Evolutionary conservation across 1,139 yeast species (phyloP).

Genomic region (Williopsis jadinii): DNA sequence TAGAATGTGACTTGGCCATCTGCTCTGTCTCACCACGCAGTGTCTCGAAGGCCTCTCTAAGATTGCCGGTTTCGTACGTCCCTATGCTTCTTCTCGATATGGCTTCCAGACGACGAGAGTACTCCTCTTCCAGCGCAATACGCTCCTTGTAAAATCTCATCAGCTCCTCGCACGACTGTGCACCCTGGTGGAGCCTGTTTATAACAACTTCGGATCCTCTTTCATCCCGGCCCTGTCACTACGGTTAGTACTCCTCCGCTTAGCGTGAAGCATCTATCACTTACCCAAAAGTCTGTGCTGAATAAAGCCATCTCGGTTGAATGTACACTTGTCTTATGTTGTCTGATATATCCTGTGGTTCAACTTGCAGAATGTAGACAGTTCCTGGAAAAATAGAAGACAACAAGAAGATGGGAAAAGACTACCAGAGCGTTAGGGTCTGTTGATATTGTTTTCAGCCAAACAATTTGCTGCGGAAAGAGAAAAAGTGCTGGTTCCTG

Average conservation of each 20-base stretch:
- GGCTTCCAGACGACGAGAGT: conserved; percentile 44
- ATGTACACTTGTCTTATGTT: neutral
- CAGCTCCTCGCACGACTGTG: conserved; percentile 39
- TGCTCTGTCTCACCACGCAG: conserved; percentile 50
- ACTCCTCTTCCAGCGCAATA: conserved; percentile 65
- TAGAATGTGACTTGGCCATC: conserved; percentile 40
- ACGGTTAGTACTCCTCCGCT: neutral
- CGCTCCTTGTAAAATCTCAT: conserved; percentile 37
- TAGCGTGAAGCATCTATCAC: conserved; percentile 2
- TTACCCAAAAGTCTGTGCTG: conserved; percentile 45
- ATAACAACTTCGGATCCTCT: conserved; percentile 41
- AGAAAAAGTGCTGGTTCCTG: no score
- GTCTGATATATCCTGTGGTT: neutral
- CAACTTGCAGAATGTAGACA: no score
- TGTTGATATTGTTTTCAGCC: no score
- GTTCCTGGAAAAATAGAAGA: no score
- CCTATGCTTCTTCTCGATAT: conserved; percentile 45
- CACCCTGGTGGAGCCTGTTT: conserved; percentile 43
- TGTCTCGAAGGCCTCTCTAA: conserved; percentile 54
- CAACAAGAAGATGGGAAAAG: no score
- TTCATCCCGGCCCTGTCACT: conserved; percentile 38
- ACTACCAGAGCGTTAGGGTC: no score
- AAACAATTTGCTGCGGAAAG: no score
- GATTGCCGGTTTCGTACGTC: conserved; percentile 49
- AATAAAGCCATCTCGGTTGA: conserved; percentile 20